Percentiles rank a stretch among this genome's conserved stretches.
Evolutionary conservation across 495 filamentous ascomycete genomes (phyloP).

Genomic region (Hypoxylon rickii): DNA sequence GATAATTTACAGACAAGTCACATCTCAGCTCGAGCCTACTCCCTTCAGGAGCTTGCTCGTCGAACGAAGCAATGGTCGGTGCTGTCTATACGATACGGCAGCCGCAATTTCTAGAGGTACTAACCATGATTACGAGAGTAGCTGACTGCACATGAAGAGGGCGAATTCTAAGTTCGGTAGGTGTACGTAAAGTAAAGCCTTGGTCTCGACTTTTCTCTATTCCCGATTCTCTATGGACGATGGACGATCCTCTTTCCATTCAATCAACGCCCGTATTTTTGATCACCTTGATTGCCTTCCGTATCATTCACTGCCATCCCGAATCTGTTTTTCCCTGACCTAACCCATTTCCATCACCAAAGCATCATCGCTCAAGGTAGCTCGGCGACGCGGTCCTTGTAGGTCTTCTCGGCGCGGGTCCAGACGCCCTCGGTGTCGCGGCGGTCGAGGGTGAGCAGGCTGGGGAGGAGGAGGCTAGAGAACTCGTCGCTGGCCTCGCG

Average conservation of each 20-base stretch:
- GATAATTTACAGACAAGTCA: no score
- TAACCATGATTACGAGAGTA: background rate
- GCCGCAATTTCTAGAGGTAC: no score
- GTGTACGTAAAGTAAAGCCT: background rate
- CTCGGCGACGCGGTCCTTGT: conserved; percentile 80
- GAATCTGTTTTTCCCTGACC: conserved; percentile 7
- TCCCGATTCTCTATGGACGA: background rate
- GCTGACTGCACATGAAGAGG: background rate
- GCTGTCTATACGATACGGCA: no score
- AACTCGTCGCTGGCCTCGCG: conserved; percentile 89
- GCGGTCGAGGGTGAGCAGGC: conserved; percentile 76
- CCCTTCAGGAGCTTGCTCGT: no score
- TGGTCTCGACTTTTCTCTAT: background rate
- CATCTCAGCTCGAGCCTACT: no score
- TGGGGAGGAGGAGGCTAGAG: conserved; percentile 76
- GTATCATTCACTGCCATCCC: no score
- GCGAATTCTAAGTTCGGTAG: no score
- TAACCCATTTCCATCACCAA: background rate
- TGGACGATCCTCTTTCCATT: background rate
- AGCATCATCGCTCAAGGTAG: conserved; percentile 50
- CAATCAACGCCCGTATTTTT: background rate
- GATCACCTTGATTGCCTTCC: background rate
- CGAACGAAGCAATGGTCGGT: no score
- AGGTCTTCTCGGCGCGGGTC: conserved; percentile 80
- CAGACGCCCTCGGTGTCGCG: conserved; percentile 75